phyloP scores from a whole-genome alignment of 257 asterid species.

The Salvia hispanica region DNA sequence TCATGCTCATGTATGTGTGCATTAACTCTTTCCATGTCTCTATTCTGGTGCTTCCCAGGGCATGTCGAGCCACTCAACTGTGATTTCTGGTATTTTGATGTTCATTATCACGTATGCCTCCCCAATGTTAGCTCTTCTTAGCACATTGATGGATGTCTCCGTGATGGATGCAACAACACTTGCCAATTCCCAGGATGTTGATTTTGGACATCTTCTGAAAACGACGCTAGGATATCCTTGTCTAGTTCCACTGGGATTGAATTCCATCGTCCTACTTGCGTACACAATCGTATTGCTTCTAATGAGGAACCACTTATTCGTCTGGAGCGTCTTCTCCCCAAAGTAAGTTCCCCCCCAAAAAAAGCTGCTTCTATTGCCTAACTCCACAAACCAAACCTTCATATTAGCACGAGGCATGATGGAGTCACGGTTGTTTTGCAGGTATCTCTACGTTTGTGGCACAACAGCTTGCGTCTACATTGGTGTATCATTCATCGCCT shows the following conservation, averaged over 20 bases:
- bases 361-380: background rate
- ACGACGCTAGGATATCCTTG: slow-evolving; percentile 61
- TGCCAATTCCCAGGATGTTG: slow-evolving; percentile 28
- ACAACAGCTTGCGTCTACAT: slow-evolving; percentile 67
- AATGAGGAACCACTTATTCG: slow-evolving; percentile 86
- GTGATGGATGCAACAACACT: slow-evolving; percentile 35
- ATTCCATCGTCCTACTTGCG: slow-evolving; percentile 66
- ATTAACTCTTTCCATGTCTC: slow-evolving; percentile 11
- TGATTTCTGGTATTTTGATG: slow-evolving; percentile 82
- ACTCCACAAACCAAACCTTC: too few species aligned
- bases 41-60: slow-evolving; percentile 56
- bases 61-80: slow-evolving; percentile 81
- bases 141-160: slow-evolving; percentile 58
- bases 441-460: slow-evolving; percentile 85
- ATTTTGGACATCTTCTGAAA: slow-evolving; percentile 53
- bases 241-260: slow-evolving; percentile 70
- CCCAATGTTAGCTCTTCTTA: slow-evolving; percentile 68
- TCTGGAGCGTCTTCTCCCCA: slow-evolving; percentile 97
- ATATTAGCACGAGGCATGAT: background rate
- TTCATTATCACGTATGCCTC: slow-evolving; percentile 89
- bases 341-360: slow-evolving; percentile 54
- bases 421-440: slow-evolving; percentile 25
- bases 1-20: slow-evolving; percentile 9
- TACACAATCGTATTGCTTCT: slow-evolving; percentile 68
- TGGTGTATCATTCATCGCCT: slow-evolving; percentile 60